A percentile compares a stretch with the other conserved stretches of the same genome.
Evolutionary conservation across 805 yeast species (phyloP).

Genomic region (Metschnikowia kofuensis): DNA sequence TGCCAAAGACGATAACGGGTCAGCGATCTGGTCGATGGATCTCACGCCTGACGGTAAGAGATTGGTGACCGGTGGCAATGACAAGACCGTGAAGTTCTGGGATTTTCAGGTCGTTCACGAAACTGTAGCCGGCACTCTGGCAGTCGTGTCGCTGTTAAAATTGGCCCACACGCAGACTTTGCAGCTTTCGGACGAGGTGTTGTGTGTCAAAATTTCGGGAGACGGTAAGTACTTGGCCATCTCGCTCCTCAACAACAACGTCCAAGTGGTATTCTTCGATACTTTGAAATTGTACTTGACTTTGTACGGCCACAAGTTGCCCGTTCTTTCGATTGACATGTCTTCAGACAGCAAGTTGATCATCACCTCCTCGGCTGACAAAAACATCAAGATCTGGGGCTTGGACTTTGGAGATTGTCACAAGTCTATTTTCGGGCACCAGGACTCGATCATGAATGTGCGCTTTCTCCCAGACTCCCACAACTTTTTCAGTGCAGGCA

Average conservation of each 20-base stretch:
- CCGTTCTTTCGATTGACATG: constrained; percentile 89
- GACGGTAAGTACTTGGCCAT: constrained; percentile 76
- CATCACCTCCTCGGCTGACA: constrained; percentile 94
- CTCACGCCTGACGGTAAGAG: constrained; percentile 81
- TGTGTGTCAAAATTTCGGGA: constrained; percentile 76
- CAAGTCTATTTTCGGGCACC: constrained; percentile 93
- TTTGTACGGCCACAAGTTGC: constrained; percentile 93
- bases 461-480: constrained; percentile 81
- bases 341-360: constrained; percentile 84
- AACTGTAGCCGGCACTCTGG: constrained; percentile 65
- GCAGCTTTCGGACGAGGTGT: constrained; percentile 82
- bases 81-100: constrained; percentile 89
- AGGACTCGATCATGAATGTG: constrained; percentile 90
- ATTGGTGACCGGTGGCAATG: constrained; percentile 91
- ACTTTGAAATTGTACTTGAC: constrained; percentile 83
- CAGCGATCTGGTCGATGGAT: constrained; percentile 88
- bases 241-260: constrained; percentile 89
- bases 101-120: constrained; percentile 66
- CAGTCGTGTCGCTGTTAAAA: constrained; percentile 50
- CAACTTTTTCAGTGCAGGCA: constrained; percentile 84
- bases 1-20: constrained; percentile 29
- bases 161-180: constrained; percentile 75
- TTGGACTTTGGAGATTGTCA: constrained; percentile 99
- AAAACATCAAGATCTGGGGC: constrained; percentile 98
- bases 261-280: constrained; percentile 87